A percentile compares a stretch with the other conserved stretches of the same genome.
Evolutionary conservation across 2,329 filamentous ascomycete species (phyloP).

Genomic region (Xylariaceae sp.): DNA sequence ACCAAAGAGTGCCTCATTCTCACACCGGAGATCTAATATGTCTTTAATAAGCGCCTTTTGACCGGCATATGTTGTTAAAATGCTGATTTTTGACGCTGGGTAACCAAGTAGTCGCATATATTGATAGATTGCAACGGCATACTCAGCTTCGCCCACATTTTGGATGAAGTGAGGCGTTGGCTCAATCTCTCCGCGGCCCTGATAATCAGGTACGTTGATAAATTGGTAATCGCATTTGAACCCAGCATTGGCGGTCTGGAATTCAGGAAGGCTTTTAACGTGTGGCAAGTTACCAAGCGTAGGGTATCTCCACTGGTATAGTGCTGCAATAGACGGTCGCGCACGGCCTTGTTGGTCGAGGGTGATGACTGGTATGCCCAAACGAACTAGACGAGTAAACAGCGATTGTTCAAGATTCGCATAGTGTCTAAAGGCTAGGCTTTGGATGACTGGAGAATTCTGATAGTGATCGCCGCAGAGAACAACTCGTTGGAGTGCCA

Average conservation of each 20-base stretch:
- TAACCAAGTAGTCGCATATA: conserved; percentile 98
- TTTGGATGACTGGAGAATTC: conserved; percentile 94
- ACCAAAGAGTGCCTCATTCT: conserved; percentile 78
- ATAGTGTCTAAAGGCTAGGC: conserved; percentile 88
- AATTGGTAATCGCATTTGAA: conserved; percentile 96
- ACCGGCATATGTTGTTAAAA: conserved; percentile 89
- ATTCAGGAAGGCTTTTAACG: conserved; percentile 66
- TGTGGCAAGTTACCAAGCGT: conserved; percentile 73
- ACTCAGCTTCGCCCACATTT: conserved; percentile 95
- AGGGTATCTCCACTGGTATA: conserved; percentile 92
- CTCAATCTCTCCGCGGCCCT: conserved; percentile 80
- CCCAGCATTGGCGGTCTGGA: conserved; percentile 78
- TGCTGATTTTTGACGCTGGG: conserved; percentile 75
- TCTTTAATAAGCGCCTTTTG: conserved; percentile 85
- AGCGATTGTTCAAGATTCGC: conserved; percentile 94
- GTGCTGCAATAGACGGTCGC: conserved; percentile 75
- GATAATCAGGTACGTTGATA: conserved; percentile 91
- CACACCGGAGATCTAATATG: conserved; percentile 78
- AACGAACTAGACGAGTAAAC: conserved; percentile 82
- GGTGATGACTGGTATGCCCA: conserved; percentile 86
- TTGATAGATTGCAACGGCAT: conserved; percentile 89
- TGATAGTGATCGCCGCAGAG: conserved; percentile 94
- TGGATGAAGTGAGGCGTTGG: conserved; percentile 93
- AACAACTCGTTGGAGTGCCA: conserved; percentile 80
- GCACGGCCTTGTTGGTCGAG: conserved; percentile 93